Conservation (phyloP, 169 alveolate species). For the Eimeria maxima region DNA sequence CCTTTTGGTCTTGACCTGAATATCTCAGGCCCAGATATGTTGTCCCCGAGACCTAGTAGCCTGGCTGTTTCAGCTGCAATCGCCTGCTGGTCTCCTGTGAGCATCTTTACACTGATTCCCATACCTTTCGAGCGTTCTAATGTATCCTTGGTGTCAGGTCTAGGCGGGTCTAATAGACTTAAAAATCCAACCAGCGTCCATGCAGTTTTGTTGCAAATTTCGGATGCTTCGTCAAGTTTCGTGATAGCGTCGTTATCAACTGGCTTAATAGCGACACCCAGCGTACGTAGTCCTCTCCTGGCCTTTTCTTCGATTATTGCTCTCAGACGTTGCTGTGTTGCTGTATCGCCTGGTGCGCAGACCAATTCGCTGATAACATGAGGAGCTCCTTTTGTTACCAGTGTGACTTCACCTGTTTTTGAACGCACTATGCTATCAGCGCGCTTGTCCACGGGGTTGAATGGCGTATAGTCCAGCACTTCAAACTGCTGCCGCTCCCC, state of each 20-base stretch:
- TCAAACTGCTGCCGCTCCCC: conserved; percentile 76
- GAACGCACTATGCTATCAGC: conserved; percentile 85
- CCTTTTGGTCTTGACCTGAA: conserved; percentile 73
- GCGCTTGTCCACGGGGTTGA: conserved; percentile 87
- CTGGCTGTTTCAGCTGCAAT: conserved; percentile 90
- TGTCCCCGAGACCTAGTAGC: conserved; percentile 86
- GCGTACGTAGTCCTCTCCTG: conserved; percentile 82
- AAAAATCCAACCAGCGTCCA: conserved; percentile 86
- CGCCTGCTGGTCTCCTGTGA: conserved; percentile 93
- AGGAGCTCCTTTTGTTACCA: conserved; percentile 87
- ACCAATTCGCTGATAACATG: conserved; percentile 86
- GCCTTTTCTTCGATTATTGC: conserved; percentile 80
- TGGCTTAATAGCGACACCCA: conserved; percentile 78
- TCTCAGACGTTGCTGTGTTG: conserved; percentile 71
- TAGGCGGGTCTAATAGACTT: conserved; percentile 86
- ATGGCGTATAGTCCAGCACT: conserved; percentile 84
- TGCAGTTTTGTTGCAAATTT: not conserved
- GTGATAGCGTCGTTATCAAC: conserved; percentile 61
- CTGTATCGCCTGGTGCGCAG: conserved; percentile 66
- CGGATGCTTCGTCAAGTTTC: conserved; percentile 54
- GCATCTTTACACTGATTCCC: conserved; percentile 94
- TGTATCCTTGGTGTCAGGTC: conserved; percentile 88
- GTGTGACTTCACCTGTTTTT: conserved; percentile 72
- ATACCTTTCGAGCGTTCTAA: conserved; percentile 86
- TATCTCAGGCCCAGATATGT: conserved; percentile 86